Percentiles rank a stretch among this genome's conserved stretches.
These are phyloP conservation scores for Paraconiothyrium sp. DNA, from an alignment of 2,329 filamentous ascomycete species.

Conservation along the genomic window DNA sequence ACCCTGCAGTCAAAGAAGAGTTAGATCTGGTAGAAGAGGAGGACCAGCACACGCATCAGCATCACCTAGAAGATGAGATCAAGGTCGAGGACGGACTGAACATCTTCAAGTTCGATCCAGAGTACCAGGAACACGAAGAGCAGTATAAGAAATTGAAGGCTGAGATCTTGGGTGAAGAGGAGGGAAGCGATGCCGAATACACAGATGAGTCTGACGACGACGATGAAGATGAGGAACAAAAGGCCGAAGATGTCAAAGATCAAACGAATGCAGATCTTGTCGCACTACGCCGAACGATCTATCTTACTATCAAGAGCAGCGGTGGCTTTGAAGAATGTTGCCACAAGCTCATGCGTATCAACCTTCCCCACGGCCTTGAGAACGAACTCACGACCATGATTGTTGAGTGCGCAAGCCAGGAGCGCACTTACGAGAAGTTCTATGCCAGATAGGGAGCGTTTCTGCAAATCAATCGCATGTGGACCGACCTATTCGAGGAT, in stretches of 20 bases:
- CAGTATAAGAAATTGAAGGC: conserved; percentile 90
- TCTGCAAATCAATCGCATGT: conserved; percentile 93
- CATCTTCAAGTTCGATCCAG: conserved; percentile 91
- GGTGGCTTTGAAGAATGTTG: conserved; percentile 96
- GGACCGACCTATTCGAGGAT: conserved; percentile 91
- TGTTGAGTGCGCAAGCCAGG: conserved; percentile 94
- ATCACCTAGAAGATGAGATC: conserved; percentile 79
- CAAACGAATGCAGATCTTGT: conserved; percentile 96
- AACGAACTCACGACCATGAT: conserved; percentile 95
- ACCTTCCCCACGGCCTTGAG: conserved; percentile 85
- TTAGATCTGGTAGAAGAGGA: conserved; percentile 96
- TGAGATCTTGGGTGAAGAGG: conserved; percentile 85
- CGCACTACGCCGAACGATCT: conserved; percentile 91
- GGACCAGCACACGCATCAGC: conserved; percentile 92
- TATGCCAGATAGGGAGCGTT: conserved; percentile 92
- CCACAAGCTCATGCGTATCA: conserved; percentile 92
- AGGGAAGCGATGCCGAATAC: conserved; percentile 76
- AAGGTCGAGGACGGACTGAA: conserved; percentile 87
- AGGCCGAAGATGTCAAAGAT: conserved; percentile 94
- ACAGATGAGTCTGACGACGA: conserved; percentile 73
- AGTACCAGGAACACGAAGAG: conserved; percentile 91
- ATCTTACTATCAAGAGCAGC: conserved; percentile 96
- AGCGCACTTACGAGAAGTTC: conserved; percentile 97
- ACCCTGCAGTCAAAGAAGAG: conserved; percentile 89
- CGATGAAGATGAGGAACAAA: conserved; percentile 79